These are phyloP conservation scores for Millerago galiae DNA, from an alignment of 805 yeast species.

Conservation along the genomic window DNA sequence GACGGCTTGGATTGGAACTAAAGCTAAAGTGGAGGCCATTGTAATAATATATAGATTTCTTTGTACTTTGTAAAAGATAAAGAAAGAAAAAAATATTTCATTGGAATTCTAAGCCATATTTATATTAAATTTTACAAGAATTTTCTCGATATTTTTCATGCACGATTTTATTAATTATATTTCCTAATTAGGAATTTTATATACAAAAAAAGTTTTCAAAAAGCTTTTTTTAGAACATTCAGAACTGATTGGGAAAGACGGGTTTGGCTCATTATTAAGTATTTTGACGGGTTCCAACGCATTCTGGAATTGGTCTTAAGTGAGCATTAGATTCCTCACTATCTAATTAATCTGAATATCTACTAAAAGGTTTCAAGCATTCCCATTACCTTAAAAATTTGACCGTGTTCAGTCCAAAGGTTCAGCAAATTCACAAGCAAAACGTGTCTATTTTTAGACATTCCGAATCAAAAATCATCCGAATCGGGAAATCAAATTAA, in stretches of 20 bases:
- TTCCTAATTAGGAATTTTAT: neutral
- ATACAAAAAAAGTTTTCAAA: neutral
- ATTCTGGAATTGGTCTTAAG: too few relatives aligned
- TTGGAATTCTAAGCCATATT: neutral
- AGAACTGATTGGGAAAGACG: too few relatives aligned
- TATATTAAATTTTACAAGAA: constrained; percentile 1
- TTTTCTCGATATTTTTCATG: neutral
- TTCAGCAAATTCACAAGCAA: neutral
- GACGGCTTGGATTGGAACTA: constrained; percentile 25
- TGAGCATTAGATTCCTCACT: too few relatives aligned
- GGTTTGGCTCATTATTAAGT: too few relatives aligned
- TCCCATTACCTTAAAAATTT: too few relatives aligned
- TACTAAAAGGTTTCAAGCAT: too few relatives aligned
- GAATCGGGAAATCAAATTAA: neutral
- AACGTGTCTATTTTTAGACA: neutral
- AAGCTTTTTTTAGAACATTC: neutral
- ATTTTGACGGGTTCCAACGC: too few relatives aligned
- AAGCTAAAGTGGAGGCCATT: constrained; percentile 20
- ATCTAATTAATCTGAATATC: too few relatives aligned
- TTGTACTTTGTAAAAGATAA: constrained; percentile 1
- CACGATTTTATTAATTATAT: neutral
- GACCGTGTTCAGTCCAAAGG: neutral
- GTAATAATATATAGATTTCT: neutral
- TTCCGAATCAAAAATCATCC: neutral
- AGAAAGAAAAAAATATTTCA: neutral